Conservation (phyloP, 1,284 basidiomycete genomes). For the Coriolopsis trogii region DNA sequence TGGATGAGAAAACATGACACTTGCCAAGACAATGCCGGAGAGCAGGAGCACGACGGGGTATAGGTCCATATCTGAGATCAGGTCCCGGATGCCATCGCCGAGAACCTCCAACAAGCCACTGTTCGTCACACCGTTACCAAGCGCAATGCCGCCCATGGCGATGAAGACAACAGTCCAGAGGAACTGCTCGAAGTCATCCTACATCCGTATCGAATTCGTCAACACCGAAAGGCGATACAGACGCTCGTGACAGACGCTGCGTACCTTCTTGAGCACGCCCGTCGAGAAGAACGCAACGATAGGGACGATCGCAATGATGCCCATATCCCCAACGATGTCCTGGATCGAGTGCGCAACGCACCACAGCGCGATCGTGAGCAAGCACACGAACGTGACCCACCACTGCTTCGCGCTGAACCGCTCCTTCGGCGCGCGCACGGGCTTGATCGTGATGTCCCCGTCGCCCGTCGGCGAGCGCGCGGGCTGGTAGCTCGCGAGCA, state of each 20-base stretch:
- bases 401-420: constrained; percentile 85
- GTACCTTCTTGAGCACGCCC: constrained; percentile 90
- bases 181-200: constrained; percentile 96
- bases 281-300: constrained; percentile 95
- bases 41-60: constrained; percentile 88
- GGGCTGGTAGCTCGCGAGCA: constrained; percentile 84
- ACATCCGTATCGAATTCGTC: constrained; percentile 11
- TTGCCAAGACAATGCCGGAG: constrained; percentile 83
- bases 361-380: constrained; percentile 92
- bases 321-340: constrained; percentile 90
- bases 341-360: constrained; percentile 88
- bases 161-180: constrained; percentile 93
- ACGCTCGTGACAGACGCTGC: constrained; percentile 14
- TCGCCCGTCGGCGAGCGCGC: constrained; percentile 74
- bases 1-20: constrained; percentile 34
- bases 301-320: constrained; percentile 93
- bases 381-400: constrained; percentile 86
- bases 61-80: constrained; percentile 74
- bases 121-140: constrained; percentile 92
- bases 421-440: constrained; percentile 82
- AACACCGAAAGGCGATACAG: too few relatives aligned
- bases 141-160: constrained; percentile 98
- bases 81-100: constrained; percentile 68
- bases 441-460: constrained; percentile 79
- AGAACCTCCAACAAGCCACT: constrained; percentile 87